Conservation (phyloP, 2,329 filamentous ascomycete genomes). For the Ciborinia camelliae region DNA sequence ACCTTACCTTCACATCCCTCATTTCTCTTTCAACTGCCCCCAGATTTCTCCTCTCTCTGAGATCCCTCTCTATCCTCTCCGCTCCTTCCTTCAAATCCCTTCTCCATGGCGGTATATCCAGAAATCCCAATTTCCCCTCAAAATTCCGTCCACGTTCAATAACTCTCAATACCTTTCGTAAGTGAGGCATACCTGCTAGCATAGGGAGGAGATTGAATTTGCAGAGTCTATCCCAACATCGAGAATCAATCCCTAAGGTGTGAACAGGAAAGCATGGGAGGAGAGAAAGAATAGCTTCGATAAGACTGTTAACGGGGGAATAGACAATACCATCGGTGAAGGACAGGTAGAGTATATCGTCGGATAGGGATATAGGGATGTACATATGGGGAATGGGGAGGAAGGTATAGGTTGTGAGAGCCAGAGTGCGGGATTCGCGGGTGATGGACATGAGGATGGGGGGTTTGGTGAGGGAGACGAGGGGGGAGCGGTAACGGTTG, state of each 20-base stretch:
- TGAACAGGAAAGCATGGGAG: not conserved
- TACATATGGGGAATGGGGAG: not conserved
- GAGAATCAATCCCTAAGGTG: not conserved
- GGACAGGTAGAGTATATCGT: not conserved
- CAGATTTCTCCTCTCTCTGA: not conserved
- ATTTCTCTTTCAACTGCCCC: not conserved
- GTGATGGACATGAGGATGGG: conserved; percentile 1
- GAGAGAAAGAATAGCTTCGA: not conserved
- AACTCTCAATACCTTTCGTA: not conserved
- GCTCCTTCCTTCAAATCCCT: not conserved
- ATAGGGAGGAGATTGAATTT: not conserved
- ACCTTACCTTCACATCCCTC: not conserved
- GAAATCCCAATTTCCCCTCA: not conserved
- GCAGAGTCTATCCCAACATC: not conserved
- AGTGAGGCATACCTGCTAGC: not conserved
- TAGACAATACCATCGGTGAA: no score
- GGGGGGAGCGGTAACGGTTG: not conserved
- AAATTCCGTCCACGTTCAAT: not conserved
- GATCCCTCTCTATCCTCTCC: not conserved
- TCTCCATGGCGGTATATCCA: not conserved
- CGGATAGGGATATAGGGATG: not conserved
- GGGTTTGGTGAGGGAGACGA: not conserved
- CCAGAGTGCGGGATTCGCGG: conserved; percentile 1
- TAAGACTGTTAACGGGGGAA: not conserved
- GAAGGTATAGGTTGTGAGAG: not conserved